These are phyloP conservation scores for Polytrichum formosum DNA, from an alignment of 225 moss, liverwort and hornwort genomes.

Conservation along the genomic window DNA sequence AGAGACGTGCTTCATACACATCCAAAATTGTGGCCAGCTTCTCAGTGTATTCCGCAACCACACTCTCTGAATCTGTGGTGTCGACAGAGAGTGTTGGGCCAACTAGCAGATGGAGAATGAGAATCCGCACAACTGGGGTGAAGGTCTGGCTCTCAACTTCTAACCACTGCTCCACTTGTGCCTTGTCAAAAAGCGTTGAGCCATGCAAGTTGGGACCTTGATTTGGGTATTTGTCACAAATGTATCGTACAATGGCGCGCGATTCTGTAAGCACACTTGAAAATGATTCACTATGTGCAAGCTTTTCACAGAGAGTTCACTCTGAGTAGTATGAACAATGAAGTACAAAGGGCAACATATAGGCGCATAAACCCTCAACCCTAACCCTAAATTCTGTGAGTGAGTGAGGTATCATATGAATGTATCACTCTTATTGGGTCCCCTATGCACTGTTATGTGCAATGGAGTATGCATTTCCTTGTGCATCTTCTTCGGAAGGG, in stretches of 20 bases:
- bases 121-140: neutral
- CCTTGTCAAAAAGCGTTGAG: slow-evolving; percentile 27
- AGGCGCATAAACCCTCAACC: too few species aligned
- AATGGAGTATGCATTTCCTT: too few species aligned
- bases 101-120: slow-evolving; percentile 12
- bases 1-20: slow-evolving; percentile 38
- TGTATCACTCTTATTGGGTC: too few species aligned
- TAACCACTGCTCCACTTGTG: slow-evolving; percentile 64
- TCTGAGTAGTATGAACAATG: too few species aligned
- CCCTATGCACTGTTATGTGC: too few species aligned
- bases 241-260: slow-evolving; percentile 48
- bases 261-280: slow-evolving; percentile 35
- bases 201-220: slow-evolving; percentile 53
- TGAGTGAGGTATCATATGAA: neutral
- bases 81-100: slow-evolving; percentile 6
- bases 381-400: neutral
- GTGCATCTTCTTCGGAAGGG: too few species aligned
- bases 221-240: slow-evolving; percentile 41
- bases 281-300: neutral
- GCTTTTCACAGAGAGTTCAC: neutral
- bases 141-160: slow-evolving; percentile 51
- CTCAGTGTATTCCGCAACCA: slow-evolving; percentile 3
- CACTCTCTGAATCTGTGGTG: neutral
- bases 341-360: too few species aligned
- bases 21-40: slow-evolving; percentile 23